A percentile compares a stretch with the other conserved stretches of the same genome.
Conservation (phyloP, 2,329 filamentous ascomycete genomes). For the Sordariomycetes sp. region DNA sequence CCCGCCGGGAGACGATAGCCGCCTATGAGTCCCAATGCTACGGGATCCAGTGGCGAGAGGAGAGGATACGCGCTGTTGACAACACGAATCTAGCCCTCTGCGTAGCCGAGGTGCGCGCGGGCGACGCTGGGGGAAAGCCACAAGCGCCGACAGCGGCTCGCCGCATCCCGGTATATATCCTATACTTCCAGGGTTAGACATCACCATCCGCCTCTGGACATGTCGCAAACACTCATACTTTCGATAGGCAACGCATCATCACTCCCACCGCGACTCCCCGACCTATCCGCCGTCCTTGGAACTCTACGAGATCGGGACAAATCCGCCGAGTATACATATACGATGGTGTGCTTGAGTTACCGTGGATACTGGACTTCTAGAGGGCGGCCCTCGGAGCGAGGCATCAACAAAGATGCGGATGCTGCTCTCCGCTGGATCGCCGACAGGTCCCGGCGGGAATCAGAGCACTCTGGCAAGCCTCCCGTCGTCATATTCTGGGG, state of each 20-base stretch:
- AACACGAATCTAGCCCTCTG: constrained; percentile 54
- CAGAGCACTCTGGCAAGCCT: constrained; percentile 10
- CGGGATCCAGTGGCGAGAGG: constrained; percentile 58
- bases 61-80: constrained; percentile 48
- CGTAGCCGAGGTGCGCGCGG: constrained; percentile 30
- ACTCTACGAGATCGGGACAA: constrained; percentile 27
- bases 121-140: constrained; percentile 1
- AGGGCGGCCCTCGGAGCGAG: constrained; percentile 58
- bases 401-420: constrained; percentile 57
- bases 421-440: constrained; percentile 55
- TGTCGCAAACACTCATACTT: constrained; percentile 1
- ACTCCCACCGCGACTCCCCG: constrained; percentile 43
- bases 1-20: constrained; percentile 54
- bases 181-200: constrained; percentile 43
- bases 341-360: constrained; percentile 48
- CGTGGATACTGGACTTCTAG: constrained; percentile 71
- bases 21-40: constrained; percentile 51
- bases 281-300: constrained; percentile 41
- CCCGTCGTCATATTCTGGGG: constrained; percentile 57
- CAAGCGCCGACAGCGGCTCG: neutral
- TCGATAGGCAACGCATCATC: constrained; percentile 47
- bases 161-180: constrained; percentile 34
- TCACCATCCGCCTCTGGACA: constrained; percentile 9
- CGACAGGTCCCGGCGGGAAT: constrained; percentile 21
- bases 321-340: constrained; percentile 26